Evolutionary conservation across 164 flowering plant species (phyloP), one percentile per base, ranked within the genome.

Genomic region (Buxus sempervirens): DNA sequence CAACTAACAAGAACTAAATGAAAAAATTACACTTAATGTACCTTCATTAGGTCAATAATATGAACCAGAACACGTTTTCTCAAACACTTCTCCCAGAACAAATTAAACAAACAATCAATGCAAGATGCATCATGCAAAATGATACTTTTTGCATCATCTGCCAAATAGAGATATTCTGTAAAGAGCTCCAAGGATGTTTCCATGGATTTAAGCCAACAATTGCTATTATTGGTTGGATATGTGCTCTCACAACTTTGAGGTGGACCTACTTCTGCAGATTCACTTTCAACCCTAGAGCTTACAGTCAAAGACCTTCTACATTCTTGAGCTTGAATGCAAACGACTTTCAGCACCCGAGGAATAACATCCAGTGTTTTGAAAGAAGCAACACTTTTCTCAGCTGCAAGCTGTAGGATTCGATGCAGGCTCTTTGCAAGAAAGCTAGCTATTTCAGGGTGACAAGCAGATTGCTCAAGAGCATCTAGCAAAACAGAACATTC

Each of bases 31-130:
- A 32, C 16, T 62, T 22, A 23, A n/a, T 64, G 27, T 82, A 96
- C 99, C 99, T 90, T 93, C 91, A 96, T 80, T 28, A 93, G 86
- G 60, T 82, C 88, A 72, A 90, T 80, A 77, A 91, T 79, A 76
- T 80, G 85, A 0, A 68, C 72, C 42, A 91, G 82, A 66, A 88
- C 88, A 67, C 16, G 73, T 66, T 79, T 84, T 77, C 93, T 87
- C 76, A 88, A 71, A 32, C 74, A 58, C 70, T 86, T 82, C 67
- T 84, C 93, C 98, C 99, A 96, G 74, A 93, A 96, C 72, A 96
- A 85, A 54, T 88, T 91, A 82, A 93, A 93, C 73, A 96, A 73
- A 72, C 83, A 85, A 76, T 87, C 94, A 70, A 96, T 76, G 55
- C 91, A 93, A 60, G 76, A 60, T 5, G 90, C 71, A 71, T 75